Base-by-base conservation (phyloP, 352 stramenopile species). In the Sclerospora graminicola region DNA sequence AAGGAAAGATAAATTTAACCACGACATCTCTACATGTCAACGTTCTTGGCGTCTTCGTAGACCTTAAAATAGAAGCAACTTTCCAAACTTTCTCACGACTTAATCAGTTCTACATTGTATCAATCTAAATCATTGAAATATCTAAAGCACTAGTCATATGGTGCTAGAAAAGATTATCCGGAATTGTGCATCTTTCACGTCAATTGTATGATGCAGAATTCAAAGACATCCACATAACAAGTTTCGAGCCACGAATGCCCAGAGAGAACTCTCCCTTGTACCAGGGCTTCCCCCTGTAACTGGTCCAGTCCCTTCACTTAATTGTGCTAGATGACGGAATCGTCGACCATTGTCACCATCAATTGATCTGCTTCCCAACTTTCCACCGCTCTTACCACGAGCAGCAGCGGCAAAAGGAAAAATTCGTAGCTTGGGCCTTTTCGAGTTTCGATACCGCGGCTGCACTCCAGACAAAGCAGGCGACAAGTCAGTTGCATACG, bases 401-500 rank as follows among this genome's bases (percentile, higher is more conserved):
- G 45, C 54, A 36, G 37, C 37, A 9, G 30, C 45, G 11, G 16
- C 34, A 9, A 41, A 54, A 26, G 51, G 23, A 5, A 39, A 49
- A 29, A 45, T 43, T 20, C 33, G 46, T 31, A 48, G 47, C 19
- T 61, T 57, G 46, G 23, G 38, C 18, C 43, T 27, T 38, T 54
- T 58, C 11, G 32, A 23, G 11, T 54, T 53, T 0, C 26, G 32
- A 43, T 54, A 36, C 5, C 57, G 51, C 10, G 45, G 40, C 2
- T 61, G 46, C 11, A 66, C 28, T 15, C 42, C 51, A 5, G 49
- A 48, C 31, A 60, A 56, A 7, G 51, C 46, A 32, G 56, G 51
- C 11, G 52, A 60, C 2, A 46, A 61, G 15, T 62, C 51, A 4
- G 46, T 66, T 11, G 46, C 51, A 29, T 62, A 52, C 7, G 52